Conservation (phyloP, 2,329 filamentous ascomycete species). For the Claviceps pazoutovae region DNA sequence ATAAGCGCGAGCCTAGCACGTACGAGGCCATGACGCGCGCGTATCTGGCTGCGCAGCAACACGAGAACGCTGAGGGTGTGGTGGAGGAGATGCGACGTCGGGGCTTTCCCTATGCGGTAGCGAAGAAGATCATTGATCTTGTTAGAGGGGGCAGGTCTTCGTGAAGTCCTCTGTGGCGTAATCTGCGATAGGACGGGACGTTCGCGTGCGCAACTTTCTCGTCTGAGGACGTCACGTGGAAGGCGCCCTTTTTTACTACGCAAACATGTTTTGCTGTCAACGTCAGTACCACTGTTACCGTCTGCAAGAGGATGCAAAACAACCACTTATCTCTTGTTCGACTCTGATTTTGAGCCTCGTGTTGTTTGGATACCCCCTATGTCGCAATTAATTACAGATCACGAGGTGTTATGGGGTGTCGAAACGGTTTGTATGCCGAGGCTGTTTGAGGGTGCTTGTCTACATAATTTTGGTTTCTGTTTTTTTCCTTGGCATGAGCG, state of each 20-base stretch:
- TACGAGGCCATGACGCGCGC: conserved; percentile 98
- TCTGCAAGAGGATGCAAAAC: conserved; percentile 6
- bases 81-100: conserved; percentile 83
- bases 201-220: conserved; percentile 6
- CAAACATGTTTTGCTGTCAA: neutral
- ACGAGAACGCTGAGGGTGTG: conserved; percentile 59
- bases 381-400: conserved; percentile 2
- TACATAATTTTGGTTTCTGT: neutral
- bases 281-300: neutral
- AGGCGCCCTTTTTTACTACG: too few relatives aligned
- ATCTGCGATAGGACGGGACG: too few relatives aligned
- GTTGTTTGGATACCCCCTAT: conserved; percentile 14
- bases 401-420: conserved; percentile 11
- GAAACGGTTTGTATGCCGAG: conserved; percentile 7
- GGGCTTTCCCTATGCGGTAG: conserved; percentile 82
- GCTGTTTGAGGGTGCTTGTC: conserved; percentile 3
- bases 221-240: neutral
- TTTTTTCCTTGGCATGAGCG: neutral
- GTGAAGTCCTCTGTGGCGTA: too few relatives aligned
- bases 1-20: conserved; percentile 85
- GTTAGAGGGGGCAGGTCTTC: conserved; percentile 40
- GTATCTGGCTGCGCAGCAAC: conserved; percentile 72
- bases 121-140: conserved; percentile 85
- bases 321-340: neutral
- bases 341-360: conserved; percentile 7